These are phyloP conservation scores for Cyberlindnera nakhonratchasimensis DNA, from an alignment of 805 yeast species.

Conservation along the genomic window DNA sequence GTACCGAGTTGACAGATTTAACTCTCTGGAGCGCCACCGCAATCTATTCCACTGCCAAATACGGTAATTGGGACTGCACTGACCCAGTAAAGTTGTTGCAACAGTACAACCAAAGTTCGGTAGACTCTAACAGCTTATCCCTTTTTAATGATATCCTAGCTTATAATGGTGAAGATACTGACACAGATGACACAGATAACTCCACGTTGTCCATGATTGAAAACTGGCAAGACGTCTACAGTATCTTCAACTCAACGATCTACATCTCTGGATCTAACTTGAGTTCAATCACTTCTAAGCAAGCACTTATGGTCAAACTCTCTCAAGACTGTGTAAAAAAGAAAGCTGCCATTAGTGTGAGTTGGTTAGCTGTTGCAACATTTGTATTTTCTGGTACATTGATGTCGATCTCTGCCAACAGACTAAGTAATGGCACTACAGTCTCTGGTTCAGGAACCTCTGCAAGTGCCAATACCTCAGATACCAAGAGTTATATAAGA, in stretches of 20 bases:
- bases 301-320: slow-evolving; percentile 13
- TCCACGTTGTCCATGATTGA: not conserved
- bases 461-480: not conserved
- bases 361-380: slow-evolving; percentile 12
- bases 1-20: slow-evolving; percentile 24
- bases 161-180: slow-evolving; percentile 2
- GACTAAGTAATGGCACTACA: slow-evolving; percentile 9
- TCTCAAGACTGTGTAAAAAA: slow-evolving; percentile 21
- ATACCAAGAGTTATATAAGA: not conserved
- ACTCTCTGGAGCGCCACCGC: slow-evolving; percentile 24
- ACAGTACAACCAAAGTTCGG: slow-evolving; percentile 27
- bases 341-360: slow-evolving; percentile 16
- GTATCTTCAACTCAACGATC: slow-evolving; percentile 7
- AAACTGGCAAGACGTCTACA: slow-evolving; percentile 3
- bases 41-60: slow-evolving; percentile 26
- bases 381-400: slow-evolving; percentile 14
- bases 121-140: slow-evolving; percentile 8
- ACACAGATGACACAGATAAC: slow-evolving; percentile 1
- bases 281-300: slow-evolving; percentile 9
- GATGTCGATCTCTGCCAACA: slow-evolving; percentile 9
- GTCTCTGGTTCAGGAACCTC: not conserved
- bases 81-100: slow-evolving; percentile 22
- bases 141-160: slow-evolving; percentile 3
- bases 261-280: slow-evolving; percentile 11
- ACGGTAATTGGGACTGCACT: slow-evolving; percentile 29